Conservation (phyloP, 345 rosid species). For the Arabidopsis arenosa region DNA sequence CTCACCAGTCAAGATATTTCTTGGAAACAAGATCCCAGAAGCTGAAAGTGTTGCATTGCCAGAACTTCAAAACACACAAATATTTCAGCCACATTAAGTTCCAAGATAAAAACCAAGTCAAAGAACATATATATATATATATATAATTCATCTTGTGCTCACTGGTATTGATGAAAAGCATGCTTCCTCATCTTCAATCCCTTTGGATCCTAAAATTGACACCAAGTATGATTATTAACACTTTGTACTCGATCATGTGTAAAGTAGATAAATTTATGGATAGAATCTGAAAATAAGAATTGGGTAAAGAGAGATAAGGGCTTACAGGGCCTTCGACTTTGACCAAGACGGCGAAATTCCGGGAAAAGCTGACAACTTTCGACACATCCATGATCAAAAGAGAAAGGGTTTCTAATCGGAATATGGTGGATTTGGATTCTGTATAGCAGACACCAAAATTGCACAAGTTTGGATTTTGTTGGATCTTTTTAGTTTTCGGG, state of each 20-base stretch:
- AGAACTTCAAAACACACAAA: slow-evolving; percentile 53
- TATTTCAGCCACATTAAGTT: neutral
- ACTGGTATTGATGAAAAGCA: slow-evolving; percentile 90
- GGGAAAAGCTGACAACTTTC: slow-evolving; percentile 56
- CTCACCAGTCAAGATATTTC: slow-evolving; percentile 49
- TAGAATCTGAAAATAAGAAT: neutral
- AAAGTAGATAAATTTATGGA: neutral
- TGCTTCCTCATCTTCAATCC: slow-evolving; percentile 91
- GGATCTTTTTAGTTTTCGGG: neutral
- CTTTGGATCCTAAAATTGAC: slow-evolving; percentile 72
- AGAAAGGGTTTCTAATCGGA: neutral
- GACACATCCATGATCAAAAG: slow-evolving; percentile 58
- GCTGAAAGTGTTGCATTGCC: slow-evolving; percentile 87
- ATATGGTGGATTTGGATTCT: slow-evolving; percentile 7
- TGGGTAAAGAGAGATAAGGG: slow-evolving; percentile 8
- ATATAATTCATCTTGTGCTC: slow-evolving; percentile 33
- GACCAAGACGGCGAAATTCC: slow-evolving; percentile 76
- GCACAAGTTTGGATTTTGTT: slow-evolving; percentile 14
- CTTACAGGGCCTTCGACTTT: slow-evolving; percentile 87
- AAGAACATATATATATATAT: neutral
- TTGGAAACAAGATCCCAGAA: slow-evolving; percentile 80
- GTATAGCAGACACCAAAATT: slow-evolving; percentile 9
- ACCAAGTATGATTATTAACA: neutral
- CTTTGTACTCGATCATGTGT: neutral
- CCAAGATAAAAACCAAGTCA: neutral